Base-by-base conservation (phyloP, 352 stramenopile species). In the Globisporangium iwayamae region DNA sequence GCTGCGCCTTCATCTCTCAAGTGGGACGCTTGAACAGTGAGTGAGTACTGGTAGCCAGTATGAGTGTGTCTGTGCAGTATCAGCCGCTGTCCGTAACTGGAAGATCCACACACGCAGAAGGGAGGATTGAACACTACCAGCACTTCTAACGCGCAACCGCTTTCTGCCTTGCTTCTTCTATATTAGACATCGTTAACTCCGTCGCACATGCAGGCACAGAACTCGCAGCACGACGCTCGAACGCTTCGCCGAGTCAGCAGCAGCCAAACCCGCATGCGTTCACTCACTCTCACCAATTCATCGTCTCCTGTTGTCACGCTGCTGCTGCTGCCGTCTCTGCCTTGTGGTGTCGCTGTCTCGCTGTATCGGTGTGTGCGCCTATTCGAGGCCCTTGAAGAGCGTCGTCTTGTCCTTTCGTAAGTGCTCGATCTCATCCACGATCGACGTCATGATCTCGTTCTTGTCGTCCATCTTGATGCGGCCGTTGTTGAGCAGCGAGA, bases 401-500 rank as follows among this genome's bases (percentile, higher is more conserved):
- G 67, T 83, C 53, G 87, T 94, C 73, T 91, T 90, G 74, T 96
- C 87, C 61, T 89, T 90, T 68, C 84, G 84, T 60, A 94, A 62
- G 69, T 91, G 78, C 63, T 91, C 68, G 22, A 96, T 71, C 67
- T 96, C 87, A 66, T 96, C 85, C 18, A 96, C 76, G 20, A 96
- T 72, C 38, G 79, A 84, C 62, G 73, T 78, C 53, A 96, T 72
- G 75, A 96, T 83, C 67, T 96, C 78, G 67, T 96, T 85, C 82
- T 96, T 96, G 79, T 94, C 87, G 66, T 91, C 87, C 83, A 96
- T 92, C 54, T 75, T 80, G 61, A 96, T 86, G 62, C 84, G 87
- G 48, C 87, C 87, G 68, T 96, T 96, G 77, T 96, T 96, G 63
- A 93, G 74, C 66, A 96, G 78, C 60, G 87, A 91, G 43, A 93